Evolutionary conservation across 2,329 filamentous ascomycete species (phyloP), one percentile per base, ranked within the genome.

Genomic region (Diaporthe capsici): DNA sequence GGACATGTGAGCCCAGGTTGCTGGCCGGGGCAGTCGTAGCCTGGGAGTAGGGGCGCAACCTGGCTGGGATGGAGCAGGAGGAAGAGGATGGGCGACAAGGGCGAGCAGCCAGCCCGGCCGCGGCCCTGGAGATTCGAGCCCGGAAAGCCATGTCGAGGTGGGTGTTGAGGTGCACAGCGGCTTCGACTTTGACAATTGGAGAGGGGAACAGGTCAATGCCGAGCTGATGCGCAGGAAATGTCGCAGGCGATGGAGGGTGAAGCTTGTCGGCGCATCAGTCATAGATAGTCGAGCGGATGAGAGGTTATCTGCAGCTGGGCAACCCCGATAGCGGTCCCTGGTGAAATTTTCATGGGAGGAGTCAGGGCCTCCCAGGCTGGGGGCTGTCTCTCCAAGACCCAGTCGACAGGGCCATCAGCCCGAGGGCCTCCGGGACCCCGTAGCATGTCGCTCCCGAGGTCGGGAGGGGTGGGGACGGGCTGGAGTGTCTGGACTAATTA

Each of bases 11-110:
- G 44, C 83, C 79, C 57, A 85, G 77, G 74, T 82, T 87, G 49
- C 83, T 83, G 20, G 78, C 80, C 58, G 84, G 80, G 44, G 81
- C 82, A 34, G 83, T 80, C 13, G 83, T 81, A n/a, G 85, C 81
- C 57, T 82, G 83, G 42, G 84, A 83, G 72, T 80, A 78, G 77
- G 82, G 78, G 17, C 81, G 82, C 68, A 77, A 37, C 28, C 71
- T 65, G 63, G 76, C 63, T 37, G 73, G 68, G 39, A 53, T 34
- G 22, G 49, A 51, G 17, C 22, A 65, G 15, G 73, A 63, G 42
- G 58, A 39, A 37, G 51, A 17, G 10, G 47, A 17, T 34, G 67
- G 72, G n/a, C 74, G 71, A 44, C 55, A 73, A 34, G 74, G 74
- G 28, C 76, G 74, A 31, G 73, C 73, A 63, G 74, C 76, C 39